Evolutionary conservation across 2,329 filamentous ascomycete genomes (phyloP).

Genomic region (Aureobasidium sp.): DNA sequence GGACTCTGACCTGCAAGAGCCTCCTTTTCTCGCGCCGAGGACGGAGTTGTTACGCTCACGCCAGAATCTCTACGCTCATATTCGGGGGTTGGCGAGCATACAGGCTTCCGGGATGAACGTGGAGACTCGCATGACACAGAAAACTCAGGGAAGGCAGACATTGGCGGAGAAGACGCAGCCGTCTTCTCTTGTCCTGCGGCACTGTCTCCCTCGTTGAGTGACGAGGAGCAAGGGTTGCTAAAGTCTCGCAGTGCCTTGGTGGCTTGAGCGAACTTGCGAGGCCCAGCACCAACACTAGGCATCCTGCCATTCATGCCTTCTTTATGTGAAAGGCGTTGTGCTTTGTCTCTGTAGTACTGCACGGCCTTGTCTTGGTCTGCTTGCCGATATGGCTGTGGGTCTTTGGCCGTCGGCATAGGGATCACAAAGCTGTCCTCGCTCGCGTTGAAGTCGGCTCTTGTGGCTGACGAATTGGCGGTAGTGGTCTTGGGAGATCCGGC

Average conservation of each 20-base stretch:
- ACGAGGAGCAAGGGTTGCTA: background rate
- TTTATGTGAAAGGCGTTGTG: slow-evolving; percentile 20
- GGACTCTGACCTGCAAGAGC: background rate
- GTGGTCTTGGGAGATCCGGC: slow-evolving; percentile 12
- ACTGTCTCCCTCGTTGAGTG: background rate
- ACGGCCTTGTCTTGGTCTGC: slow-evolving; percentile 25
- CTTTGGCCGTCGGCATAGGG: slow-evolving; percentile 27
- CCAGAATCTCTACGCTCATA: slow-evolving; percentile 2
- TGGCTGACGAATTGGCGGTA: background rate
- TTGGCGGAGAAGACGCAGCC: background rate
- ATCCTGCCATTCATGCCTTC: slow-evolving; percentile 11
- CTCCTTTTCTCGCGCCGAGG: background rate
- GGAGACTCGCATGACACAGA: background rate
- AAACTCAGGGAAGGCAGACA: background rate
- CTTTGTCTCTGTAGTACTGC: slow-evolving; percentile 24
- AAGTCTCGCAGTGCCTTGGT: slow-evolving; percentile 10
- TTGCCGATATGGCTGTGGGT: slow-evolving; percentile 26
- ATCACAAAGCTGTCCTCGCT: slow-evolving; percentile 24
- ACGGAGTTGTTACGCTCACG: background rate
- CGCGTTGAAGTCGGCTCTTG: background rate
- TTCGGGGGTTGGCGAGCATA: background rate
- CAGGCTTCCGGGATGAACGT: background rate
- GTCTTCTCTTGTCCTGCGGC: background rate
- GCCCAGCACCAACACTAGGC: slow-evolving; percentile 12
- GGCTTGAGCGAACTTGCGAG: slow-evolving; percentile 14